Conservation (phyloP, 345 rosid genomes). For the Erodium maritimum region DNA sequence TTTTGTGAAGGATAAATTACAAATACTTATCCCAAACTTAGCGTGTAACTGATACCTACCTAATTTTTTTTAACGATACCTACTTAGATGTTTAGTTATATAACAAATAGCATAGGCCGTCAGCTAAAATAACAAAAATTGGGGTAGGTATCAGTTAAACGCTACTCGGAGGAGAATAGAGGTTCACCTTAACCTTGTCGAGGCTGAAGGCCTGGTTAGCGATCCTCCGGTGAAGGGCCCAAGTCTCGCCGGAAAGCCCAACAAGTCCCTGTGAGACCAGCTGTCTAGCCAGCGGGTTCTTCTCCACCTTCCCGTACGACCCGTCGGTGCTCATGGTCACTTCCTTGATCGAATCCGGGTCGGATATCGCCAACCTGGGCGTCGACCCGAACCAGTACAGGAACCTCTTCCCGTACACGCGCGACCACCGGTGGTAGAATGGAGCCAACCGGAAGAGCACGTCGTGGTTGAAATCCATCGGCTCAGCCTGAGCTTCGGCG, state of each 20-base stretch:
- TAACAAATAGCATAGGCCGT: too few relatives aligned
- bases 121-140: too few relatives aligned
- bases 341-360: slow-evolving; percentile 53
- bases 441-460: slow-evolving; percentile 39
- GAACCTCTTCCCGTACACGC: slow-evolving; percentile 41
- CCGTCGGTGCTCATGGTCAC: slow-evolving; percentile 30
- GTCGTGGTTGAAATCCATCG: slow-evolving; percentile 25
- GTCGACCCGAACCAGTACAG: slow-evolving; percentile 68
- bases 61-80: too few relatives aligned
- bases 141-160: too few relatives aligned
- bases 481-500: slow-evolving; percentile 30
- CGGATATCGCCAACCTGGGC: slow-evolving; percentile 53
- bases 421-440: slow-evolving; percentile 50
- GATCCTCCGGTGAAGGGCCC: slow-evolving; percentile 62
- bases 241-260: slow-evolving; percentile 49
- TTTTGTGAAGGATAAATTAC: too few relatives aligned
- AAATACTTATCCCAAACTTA: too few relatives aligned
- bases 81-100: too few relatives aligned
- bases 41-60: too few relatives aligned
- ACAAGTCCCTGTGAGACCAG: slow-evolving; percentile 65
- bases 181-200: slow-evolving; percentile 57
- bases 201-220: slow-evolving; percentile 48
- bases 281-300: slow-evolving; percentile 44
- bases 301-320: slow-evolving; percentile 23
- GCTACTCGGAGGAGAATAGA: neutral